Evolutionary conservation across 495 filamentous ascomycete genomes (phyloP).

Genomic region (Alectoria sarmentosa): DNA sequence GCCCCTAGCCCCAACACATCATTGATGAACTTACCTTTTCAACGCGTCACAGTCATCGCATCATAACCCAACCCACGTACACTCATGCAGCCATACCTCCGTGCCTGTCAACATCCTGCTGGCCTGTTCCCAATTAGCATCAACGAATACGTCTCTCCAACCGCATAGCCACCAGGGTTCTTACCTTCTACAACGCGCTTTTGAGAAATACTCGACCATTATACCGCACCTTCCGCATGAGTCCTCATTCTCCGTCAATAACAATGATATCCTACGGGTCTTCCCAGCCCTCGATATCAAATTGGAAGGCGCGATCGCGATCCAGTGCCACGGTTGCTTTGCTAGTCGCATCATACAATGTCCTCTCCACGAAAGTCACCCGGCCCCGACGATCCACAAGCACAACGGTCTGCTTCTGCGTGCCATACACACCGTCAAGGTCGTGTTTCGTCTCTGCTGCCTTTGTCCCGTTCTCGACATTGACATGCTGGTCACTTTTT

Average conservation of each 20-base stretch:
- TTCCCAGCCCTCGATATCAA: conserved; percentile 44
- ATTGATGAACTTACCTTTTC: background rate
- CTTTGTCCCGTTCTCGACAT: conserved; percentile 19
- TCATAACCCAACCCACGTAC: background rate
- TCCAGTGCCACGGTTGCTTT: conserved; percentile 50
- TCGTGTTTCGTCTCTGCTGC: conserved; percentile 28
- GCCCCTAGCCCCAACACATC: no score
- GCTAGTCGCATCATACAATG: conserved; percentile 65
- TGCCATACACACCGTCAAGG: conserved; percentile 72
- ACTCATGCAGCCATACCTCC: background rate
- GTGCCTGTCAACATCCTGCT: background rate
- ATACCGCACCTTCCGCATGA: background rate
- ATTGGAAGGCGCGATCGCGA: conserved; percentile 58
- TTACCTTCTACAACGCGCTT: background rate
- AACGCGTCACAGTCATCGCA: background rate
- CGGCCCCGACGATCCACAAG: conserved; percentile 69
- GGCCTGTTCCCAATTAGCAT: background rate
- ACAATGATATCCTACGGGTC: background rate
- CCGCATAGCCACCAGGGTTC: background rate
- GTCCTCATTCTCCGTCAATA: background rate
- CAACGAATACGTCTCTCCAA: background rate
- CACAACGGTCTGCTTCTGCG: conserved; percentile 83
- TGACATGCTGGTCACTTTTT: conserved; percentile 11
- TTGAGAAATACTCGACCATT: background rate
- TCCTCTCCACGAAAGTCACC: conserved; percentile 76